phyloP scores from a whole-genome alignment of 1,284 basidiomycete genomes.

The Singerocomus rubriflavus region DNA sequence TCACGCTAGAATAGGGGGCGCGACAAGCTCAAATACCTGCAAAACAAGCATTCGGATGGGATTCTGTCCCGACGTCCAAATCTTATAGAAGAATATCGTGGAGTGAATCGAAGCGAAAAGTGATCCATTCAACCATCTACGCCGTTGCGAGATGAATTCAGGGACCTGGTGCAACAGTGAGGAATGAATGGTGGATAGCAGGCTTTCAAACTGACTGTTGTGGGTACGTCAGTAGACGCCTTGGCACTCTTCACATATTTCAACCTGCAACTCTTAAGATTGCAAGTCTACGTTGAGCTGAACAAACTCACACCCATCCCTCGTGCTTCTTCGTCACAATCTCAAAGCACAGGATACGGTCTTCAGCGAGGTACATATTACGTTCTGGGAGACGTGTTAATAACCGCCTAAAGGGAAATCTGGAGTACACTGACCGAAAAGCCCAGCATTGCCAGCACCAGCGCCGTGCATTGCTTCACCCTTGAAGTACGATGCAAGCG shows the following conservation, averaged over 20 bases:
- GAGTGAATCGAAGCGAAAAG: conserved; percentile 86
- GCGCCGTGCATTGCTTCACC: conserved; percentile 85
- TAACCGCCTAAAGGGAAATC: neutral
- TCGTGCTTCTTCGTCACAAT: conserved; percentile 91
- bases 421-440: conserved; percentile 51
- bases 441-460: conserved; percentile 54
- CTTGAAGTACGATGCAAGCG: conserved; percentile 88
- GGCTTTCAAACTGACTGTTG: conserved; percentile 44
- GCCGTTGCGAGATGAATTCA: conserved; percentile 89
- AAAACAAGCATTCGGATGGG: conserved; percentile 82
- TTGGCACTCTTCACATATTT: conserved; percentile 93
- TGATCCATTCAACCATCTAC: conserved; percentile 89
- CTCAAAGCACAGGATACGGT: conserved; percentile 97
- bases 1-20: conserved; percentile 1
- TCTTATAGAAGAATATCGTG: conserved; percentile 78
- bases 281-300: neutral
- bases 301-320: conserved; percentile 66
- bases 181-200: neutral
- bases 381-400: conserved; percentile 45
- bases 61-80: conserved; percentile 89
- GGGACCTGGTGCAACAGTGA: conserved; percentile 46
- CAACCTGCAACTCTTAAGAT: conserved; percentile 44
- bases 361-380: conserved; percentile 91
- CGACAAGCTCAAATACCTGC: conserved; percentile 41
- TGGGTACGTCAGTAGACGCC: conserved; percentile 84